Evolutionary conservation across 495 filamentous ascomycete genomes (phyloP), one percentile per base, ranked within the genome.

Genomic region (Tuber microsphaerosporum): DNA sequence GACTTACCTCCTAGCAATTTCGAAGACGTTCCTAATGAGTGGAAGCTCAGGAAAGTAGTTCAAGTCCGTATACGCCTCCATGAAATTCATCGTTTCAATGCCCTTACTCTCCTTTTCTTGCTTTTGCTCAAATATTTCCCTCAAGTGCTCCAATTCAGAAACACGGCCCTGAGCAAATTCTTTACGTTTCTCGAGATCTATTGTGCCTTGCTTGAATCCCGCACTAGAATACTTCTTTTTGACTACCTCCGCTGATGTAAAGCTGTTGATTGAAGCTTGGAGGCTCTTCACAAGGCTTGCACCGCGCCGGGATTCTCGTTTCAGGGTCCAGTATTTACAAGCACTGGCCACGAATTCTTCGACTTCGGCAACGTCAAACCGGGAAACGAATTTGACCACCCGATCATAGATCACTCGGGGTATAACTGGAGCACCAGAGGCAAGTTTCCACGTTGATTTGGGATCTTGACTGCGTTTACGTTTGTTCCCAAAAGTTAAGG

Each of bases 311-410:
- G 94, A 92, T 84, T 99, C 95, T 51, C 95, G 88, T 84, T 99
- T 99, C 72, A 98, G 85, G 0, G 95, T 98, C 95, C 95, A 99
- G 84, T 97, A 99, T 77, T 92, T 93, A 85, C 94, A 97, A 2
- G 91, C 92, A 81, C 97, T 94, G 45, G 92, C 92, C 2, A 93
- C 91, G 85, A 92, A 99, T 70, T 97, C 93, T 80, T 94, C 95
- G 41, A 92, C 88, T 79, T 95, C 94, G 45, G 89, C 89, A 75
- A 98, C 90, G 31, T 86, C 86, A 82, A 98, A 98, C 44, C 92
- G 89, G 65, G 89, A 87, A 3, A 99, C 86, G 1, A 93, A 91
- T 73, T 88, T 89, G 73, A 94, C 90, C 39, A 98, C 91, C 2
- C 90, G 89, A 74, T 93, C 91, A 74, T 91, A 91, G 7, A 98